Conservation (phyloP, 2,329 filamentous ascomycete genomes). For the Lasiodiplodia hormozganensis region DNA sequence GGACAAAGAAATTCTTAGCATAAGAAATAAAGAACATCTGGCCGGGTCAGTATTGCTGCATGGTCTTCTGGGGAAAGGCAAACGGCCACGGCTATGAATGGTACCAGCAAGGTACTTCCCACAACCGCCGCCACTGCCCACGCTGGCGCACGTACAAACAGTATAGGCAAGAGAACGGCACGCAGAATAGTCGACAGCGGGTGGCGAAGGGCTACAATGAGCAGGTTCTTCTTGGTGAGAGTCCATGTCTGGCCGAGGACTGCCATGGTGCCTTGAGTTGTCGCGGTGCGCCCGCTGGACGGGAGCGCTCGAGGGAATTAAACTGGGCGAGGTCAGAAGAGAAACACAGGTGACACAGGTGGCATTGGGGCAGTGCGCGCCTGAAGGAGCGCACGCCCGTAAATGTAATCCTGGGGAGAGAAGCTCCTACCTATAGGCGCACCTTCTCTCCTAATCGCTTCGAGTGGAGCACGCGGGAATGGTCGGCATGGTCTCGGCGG, state of each 20-base stretch:
- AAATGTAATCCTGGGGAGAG: not conserved
- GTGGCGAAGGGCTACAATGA: constrained; percentile 61
- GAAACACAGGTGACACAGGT: not conserved
- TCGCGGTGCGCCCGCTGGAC: not conserved
- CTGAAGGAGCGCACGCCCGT: not conserved
- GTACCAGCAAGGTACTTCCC: too few species aligned
- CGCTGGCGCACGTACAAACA: constrained; percentile 50
- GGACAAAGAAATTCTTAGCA: constrained; percentile 82
- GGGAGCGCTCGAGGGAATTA: not conserved
- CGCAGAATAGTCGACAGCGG: constrained; percentile 61
- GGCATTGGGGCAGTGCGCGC: constrained; percentile 7
- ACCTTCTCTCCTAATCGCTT: not conserved
- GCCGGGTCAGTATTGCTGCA: not conserved
- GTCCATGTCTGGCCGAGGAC: constrained; percentile 62
- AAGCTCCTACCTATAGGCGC: not conserved
- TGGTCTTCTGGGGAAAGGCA: not conserved
- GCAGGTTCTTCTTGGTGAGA: constrained; percentile 64
- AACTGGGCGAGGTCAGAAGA: not conserved
- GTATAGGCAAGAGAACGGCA: constrained; percentile 63
- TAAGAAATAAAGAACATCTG: constrained; percentile 63
- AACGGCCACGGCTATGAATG: not conserved
- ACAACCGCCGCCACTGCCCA: not conserved
- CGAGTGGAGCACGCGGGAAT: not conserved
- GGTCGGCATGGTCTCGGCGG: constrained; percentile 15
- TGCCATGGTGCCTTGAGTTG: constrained; percentile 35